A percentile compares a stretch with the other conserved stretches of the same genome.
These are phyloP conservation scores for Chloropicon primus DNA, from an alignment of 139 green algal species.

Conservation along the genomic window DNA sequence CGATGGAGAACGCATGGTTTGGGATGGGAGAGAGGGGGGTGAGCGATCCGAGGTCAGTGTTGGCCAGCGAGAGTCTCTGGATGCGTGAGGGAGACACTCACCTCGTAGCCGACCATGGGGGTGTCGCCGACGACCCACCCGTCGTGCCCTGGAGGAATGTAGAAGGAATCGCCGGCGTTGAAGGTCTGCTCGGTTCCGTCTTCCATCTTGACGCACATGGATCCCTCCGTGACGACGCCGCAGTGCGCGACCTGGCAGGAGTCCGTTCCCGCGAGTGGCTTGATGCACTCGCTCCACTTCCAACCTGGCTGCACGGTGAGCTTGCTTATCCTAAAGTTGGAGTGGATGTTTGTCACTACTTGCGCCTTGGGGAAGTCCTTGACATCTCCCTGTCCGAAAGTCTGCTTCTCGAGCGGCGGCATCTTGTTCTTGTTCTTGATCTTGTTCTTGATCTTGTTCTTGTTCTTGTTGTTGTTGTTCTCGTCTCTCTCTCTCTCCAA, in stretches of 20 bases:
- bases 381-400: background rate
- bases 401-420: background rate
- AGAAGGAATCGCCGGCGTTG: background rate
- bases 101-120: background rate
- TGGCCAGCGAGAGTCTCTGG: no score
- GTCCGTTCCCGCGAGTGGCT: background rate
- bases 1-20: no score
- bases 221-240: background rate
- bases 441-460: background rate
- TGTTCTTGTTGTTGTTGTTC: no score
- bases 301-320: background rate
- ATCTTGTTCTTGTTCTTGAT: background rate
- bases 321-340: background rate
- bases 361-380: background rate
- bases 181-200: background rate
- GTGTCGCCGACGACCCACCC: background rate
- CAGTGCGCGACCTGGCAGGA: background rate
- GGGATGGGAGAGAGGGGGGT: no score
- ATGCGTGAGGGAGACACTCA: no score
- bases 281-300: background rate
- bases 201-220: background rate
- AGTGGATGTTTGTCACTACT: background rate
- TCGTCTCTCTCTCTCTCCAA: no score
- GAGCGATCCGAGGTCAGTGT: no score
- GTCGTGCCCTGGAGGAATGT: background rate